A percentile compares a stretch with the other conserved stretches of the same genome.
phyloP scores from a whole-genome alignment of 2,329 filamentous ascomycete genomes.

The Neonectria sp. region DNA sequence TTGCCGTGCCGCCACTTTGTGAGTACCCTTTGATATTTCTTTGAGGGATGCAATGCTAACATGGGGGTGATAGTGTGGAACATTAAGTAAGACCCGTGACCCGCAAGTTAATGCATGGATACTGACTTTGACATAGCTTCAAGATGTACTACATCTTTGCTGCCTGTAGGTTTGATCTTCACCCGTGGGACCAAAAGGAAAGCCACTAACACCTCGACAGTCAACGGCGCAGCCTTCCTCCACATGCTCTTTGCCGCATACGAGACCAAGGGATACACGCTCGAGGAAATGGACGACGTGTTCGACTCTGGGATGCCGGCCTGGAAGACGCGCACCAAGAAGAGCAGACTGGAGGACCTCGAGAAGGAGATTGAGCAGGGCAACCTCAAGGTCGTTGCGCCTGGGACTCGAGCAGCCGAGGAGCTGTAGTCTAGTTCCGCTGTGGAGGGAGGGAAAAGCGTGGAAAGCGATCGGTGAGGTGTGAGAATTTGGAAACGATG shows the following conservation, averaged over 20 bases:
- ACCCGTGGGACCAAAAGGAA: too few relatives aligned
- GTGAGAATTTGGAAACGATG: background rate
- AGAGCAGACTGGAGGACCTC: constrained; percentile 62
- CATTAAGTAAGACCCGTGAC: constrained; percentile 60
- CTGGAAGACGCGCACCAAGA: constrained; percentile 66
- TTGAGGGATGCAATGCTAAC: constrained; percentile 10
- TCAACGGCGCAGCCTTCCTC: constrained; percentile 77
- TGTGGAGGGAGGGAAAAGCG: background rate
- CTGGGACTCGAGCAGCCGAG: constrained; percentile 5
- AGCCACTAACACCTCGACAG: constrained; percentile 25
- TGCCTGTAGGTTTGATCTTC: constrained; percentile 58
- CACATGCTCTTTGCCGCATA: constrained; percentile 77
- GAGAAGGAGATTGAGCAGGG: constrained; percentile 64
- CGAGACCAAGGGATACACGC: constrained; percentile 79
- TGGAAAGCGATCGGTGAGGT: background rate
- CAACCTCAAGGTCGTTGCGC: constrained; percentile 55
- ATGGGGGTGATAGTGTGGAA: constrained; percentile 51
- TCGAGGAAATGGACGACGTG: constrained; percentile 84
- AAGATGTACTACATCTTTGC: constrained; percentile 83
- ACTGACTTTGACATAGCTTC: constrained; percentile 53
- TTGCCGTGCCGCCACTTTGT: constrained; percentile 63
- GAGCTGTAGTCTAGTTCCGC: background rate
- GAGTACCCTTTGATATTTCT: constrained; percentile 45
- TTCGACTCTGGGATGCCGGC: constrained; percentile 74
- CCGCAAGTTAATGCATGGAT: background rate